These are phyloP conservation scores for Sugiyamaella novakii DNA, from an alignment of 1,139 yeast species.

Conservation along the genomic window DNA sequence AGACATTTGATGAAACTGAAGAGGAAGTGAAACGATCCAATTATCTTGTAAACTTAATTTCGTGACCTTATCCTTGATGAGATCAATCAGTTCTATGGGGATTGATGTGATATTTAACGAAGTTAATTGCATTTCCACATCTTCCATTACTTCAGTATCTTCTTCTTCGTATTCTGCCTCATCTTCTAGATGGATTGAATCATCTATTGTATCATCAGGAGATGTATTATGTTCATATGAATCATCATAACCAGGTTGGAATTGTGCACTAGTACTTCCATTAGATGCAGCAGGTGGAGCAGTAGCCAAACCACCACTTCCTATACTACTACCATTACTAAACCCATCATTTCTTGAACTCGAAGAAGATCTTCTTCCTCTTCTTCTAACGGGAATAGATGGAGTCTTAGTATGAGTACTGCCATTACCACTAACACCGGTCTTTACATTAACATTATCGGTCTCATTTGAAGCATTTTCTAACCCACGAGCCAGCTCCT, in stretches of 20 bases:
- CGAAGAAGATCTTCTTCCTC: slow-evolving; percentile 7
- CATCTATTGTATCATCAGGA: slow-evolving; percentile 5
- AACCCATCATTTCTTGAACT: slow-evolving; percentile 7
- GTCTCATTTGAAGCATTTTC: slow-evolving; percentile 3
- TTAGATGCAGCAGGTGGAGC: background rate
- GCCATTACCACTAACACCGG: background rate
- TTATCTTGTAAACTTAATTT: slow-evolving; percentile 59
- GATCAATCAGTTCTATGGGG: slow-evolving; percentile 46
- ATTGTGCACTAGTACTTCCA: background rate
- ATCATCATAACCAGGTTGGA: background rate
- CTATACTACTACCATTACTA: background rate
- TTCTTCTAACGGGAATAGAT: slow-evolving; percentile 6
- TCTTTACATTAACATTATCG: background rate
- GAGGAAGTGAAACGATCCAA: slow-evolving; percentile 52
- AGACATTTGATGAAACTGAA: slow-evolving; percentile 50
- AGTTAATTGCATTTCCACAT: slow-evolving; percentile 37
- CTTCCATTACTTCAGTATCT: slow-evolving; percentile 24
- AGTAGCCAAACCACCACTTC: background rate
- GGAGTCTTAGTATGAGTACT: slow-evolving; percentile 6
- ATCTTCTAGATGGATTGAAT: background rate
- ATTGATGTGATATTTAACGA: slow-evolving; percentile 42
- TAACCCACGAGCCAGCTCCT: slow-evolving; percentile 25
- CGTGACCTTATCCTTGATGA: slow-evolving; percentile 49
- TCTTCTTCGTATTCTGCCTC: slow-evolving; percentile 25
- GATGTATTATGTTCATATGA: background rate